These are phyloP conservation scores for Maudiozyma bulderi DNA, from an alignment of 805 yeast species.

Conservation along the genomic window DNA sequence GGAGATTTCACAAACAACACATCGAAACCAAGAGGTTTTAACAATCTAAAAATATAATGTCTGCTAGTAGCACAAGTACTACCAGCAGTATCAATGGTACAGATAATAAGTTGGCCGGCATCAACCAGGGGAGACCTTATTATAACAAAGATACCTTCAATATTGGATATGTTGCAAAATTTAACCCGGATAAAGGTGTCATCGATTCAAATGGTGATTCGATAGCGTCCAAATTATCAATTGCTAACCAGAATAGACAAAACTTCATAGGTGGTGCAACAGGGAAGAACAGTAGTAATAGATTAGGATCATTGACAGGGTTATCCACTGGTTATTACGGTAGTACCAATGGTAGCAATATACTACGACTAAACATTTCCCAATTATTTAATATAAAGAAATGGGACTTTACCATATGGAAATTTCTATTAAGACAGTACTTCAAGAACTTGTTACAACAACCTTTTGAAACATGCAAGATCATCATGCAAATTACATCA, in stretches of 20 bases:
- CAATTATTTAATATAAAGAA: slow-evolving; percentile 45
- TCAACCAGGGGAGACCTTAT: slow-evolving; percentile 48
- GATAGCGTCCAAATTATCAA: slow-evolving; percentile 31
- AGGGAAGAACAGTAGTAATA: neutral
- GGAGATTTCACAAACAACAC: no score
- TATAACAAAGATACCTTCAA: slow-evolving; percentile 59
- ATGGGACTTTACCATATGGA: slow-evolving; percentile 47
- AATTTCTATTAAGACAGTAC: slow-evolving; percentile 60
- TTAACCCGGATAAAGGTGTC: slow-evolving; percentile 53
- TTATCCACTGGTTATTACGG: neutral
- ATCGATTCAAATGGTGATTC: slow-evolving; percentile 37
- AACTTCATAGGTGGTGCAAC: neutral
- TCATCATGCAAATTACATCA: slow-evolving; percentile 51
- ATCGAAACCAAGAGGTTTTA: no score
- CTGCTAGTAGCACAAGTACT: no score
- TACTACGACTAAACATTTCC: no score
- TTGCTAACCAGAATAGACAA: slow-evolving; percentile 9
- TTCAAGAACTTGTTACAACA: slow-evolving; percentile 61
- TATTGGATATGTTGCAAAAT: slow-evolving; percentile 53
- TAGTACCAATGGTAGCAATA: no score
- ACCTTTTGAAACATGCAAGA: slow-evolving; percentile 78
- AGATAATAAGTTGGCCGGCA: neutral
- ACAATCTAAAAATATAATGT: no score
- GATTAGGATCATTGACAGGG: neutral
- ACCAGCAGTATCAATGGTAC: no score